phyloP scores from a whole-genome alignment of 2,329 filamentous ascomycete genomes.

The Decorospora gaudefroyi region DNA sequence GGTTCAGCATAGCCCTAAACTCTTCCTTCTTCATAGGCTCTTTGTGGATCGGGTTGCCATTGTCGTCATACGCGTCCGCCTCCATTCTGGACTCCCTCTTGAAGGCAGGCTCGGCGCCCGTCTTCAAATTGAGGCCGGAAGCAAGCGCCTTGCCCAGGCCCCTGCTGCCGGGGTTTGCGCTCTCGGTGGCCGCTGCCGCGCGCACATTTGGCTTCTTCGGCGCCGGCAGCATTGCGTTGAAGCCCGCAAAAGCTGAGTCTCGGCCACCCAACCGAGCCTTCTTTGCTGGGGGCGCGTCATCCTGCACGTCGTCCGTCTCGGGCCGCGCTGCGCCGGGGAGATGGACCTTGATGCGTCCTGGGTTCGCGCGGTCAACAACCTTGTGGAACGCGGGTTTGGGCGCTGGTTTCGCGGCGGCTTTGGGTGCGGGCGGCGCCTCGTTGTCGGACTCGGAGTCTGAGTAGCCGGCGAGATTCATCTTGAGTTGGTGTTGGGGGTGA shows the following conservation, averaged over 20 bases:
- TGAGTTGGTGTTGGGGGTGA: conserved; percentile 18
- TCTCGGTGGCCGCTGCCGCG: conserved; percentile 27
- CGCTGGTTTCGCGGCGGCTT: conserved; percentile 49
- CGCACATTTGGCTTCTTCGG: conserved; percentile 64
- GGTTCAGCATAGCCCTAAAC: conserved; percentile 39
- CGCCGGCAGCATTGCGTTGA: conserved; percentile 84
- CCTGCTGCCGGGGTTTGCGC: conserved; percentile 38
- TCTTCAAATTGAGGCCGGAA: conserved; percentile 75
- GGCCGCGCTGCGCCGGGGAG: conserved; percentile 63
- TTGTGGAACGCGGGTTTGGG: conserved; percentile 71
- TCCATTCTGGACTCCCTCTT: conserved; percentile 61
- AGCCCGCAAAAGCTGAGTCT: conserved; percentile 72
- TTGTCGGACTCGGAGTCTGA: conserved; percentile 76
- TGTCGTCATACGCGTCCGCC: conserved; percentile 43
- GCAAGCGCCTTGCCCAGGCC: conserved; percentile 48
- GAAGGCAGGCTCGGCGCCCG: conserved; percentile 81
- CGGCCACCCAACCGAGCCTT: conserved; percentile 66
- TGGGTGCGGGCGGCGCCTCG: conserved; percentile 52
- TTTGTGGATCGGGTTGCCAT: conserved; percentile 39
- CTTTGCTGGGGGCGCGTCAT: conserved; percentile 64
- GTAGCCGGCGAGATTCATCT: conserved; percentile 80
- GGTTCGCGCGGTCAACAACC: conserved; percentile 78
- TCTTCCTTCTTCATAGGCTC: conserved; percentile 39
- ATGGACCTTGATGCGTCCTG: conserved; percentile 81
- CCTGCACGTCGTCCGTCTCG: conserved; percentile 50